Evolutionary conservation across 805 yeast species (phyloP).

Genomic region (Candida oleophila): DNA sequence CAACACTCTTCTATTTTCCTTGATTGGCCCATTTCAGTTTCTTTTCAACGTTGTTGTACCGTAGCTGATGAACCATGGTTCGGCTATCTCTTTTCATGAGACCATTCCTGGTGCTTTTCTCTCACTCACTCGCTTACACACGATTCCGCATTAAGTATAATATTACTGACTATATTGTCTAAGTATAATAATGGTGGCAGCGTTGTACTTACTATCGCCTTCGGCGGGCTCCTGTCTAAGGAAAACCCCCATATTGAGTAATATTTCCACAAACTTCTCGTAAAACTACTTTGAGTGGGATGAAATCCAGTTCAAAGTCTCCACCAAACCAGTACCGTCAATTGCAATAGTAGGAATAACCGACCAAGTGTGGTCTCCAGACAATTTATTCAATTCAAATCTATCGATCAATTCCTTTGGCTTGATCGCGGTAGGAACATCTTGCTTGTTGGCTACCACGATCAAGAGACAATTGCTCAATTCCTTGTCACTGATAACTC

Average conservation of each 20-base stretch:
- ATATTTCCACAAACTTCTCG: not conserved
- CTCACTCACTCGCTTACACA: not conserved
- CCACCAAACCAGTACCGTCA: conserved; percentile 86
- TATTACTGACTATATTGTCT: not conserved
- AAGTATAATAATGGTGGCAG: not conserved
- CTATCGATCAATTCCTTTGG: conserved; percentile 79
- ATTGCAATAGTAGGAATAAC: conserved; percentile 89
- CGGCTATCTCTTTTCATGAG: too few species aligned
- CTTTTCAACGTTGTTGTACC: too few species aligned
- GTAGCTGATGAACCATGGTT: too few species aligned
- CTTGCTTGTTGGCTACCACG: conserved; percentile 89
- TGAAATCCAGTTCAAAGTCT: conserved; percentile 84
- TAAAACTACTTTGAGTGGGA: conserved; percentile 45
- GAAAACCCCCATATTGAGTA: too few species aligned
- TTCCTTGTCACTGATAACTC: conserved; percentile 81
- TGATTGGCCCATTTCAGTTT: too few species aligned
- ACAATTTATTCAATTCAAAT: conserved; percentile 59
- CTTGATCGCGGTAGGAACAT: conserved; percentile 65
- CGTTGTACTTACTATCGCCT: not conserved
- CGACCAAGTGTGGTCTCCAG: conserved; percentile 76
- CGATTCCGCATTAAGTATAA: not conserved
- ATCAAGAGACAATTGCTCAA: conserved; percentile 75
- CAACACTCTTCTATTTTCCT: too few species aligned
- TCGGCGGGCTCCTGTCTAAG: not conserved
- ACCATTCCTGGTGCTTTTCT: too few species aligned